These are phyloP conservation scores for Raddia distichophylla DNA, from an alignment of 176 grass and related monocot genomes.

Conservation along the genomic window DNA sequence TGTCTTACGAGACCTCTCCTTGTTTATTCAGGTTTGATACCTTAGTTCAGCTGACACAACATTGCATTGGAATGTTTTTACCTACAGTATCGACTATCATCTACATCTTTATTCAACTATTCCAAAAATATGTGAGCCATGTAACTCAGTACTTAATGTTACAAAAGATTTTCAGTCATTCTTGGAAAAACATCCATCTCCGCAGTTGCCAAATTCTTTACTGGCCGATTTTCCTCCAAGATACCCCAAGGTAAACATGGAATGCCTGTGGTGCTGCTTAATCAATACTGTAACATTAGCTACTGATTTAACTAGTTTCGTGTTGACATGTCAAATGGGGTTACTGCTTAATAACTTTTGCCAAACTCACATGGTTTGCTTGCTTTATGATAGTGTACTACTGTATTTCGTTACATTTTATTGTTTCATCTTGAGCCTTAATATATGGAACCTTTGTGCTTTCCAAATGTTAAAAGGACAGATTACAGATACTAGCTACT, in stretches of 20 bases:
- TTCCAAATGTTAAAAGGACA: constrained; percentile 30
- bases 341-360: constrained; percentile 17
- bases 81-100: constrained; percentile 70
- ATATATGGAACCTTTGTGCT: constrained; percentile 14
- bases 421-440: constrained; percentile 36
- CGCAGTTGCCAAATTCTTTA: constrained; percentile 89
- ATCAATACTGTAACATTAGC: constrained; percentile 13
- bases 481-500: constrained; percentile 23
- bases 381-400: constrained; percentile 18
- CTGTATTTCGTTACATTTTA: constrained; percentile 10
- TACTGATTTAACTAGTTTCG: not conserved
- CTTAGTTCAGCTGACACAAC: constrained; percentile 53
- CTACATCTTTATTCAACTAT: constrained; percentile 73
- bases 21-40: constrained; percentile 51
- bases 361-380: constrained; percentile 3
- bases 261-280: not conserved
- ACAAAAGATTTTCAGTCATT: constrained; percentile 66
- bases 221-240: constrained; percentile 89
- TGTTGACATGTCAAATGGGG: constrained; percentile 21
- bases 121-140: constrained; percentile 57
- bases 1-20: constrained; percentile 37
- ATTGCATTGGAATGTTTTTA: constrained; percentile 50
- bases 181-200: constrained; percentile 73
- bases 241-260: constrained; percentile 59
- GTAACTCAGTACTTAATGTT: constrained; percentile 48